Evolutionary conservation across 208 protist species (phyloP).

Genomic region (Leishmania mexicana): DNA sequence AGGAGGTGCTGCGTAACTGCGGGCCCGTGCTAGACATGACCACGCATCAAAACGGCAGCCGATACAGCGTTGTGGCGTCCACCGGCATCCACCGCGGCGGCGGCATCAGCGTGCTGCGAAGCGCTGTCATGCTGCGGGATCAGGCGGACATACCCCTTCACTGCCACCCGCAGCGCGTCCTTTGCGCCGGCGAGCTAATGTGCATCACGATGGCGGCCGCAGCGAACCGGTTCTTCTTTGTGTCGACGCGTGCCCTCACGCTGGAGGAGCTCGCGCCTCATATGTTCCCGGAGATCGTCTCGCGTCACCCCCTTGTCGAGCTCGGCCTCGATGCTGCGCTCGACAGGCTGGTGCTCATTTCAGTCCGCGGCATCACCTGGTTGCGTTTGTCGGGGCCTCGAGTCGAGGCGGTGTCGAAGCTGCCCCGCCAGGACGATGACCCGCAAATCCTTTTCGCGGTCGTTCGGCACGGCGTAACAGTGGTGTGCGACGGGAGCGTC

Average conservation of each 20-base stretch:
- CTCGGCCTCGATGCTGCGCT: slow-evolving; percentile 7
- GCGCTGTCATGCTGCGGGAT: slow-evolving; percentile 56
- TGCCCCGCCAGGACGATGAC: slow-evolving; percentile 3
- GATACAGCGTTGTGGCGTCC: slow-evolving; percentile 65
- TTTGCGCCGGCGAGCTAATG: slow-evolving; percentile 28
- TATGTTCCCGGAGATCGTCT: slow-evolving; percentile 3
- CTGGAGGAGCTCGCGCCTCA: slow-evolving; percentile 5
- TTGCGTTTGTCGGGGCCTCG: not conserved
- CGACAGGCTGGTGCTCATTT: slow-evolving; percentile 13
- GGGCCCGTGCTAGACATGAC: slow-evolving; percentile 79
- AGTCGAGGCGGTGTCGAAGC: slow-evolving; percentile 15
- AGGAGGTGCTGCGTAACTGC: slow-evolving; percentile 58
- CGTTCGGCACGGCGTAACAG: slow-evolving; percentile 11
- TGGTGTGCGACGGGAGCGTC: slow-evolving; percentile 17
- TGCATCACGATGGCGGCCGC: slow-evolving; percentile 6
- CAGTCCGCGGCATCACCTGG: slow-evolving; percentile 23
- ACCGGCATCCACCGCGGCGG: slow-evolving; percentile 66
- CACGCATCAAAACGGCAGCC: slow-evolving; percentile 42
- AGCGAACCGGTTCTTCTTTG: slow-evolving; percentile 22
- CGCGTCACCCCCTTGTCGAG: slow-evolving; percentile 12
- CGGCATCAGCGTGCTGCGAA: slow-evolving; percentile 69
- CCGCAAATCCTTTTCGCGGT: slow-evolving; percentile 19
- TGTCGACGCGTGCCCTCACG: slow-evolving; percentile 12
- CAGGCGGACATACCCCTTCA: slow-evolving; percentile 12
- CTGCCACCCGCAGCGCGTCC: slow-evolving; percentile 12